Evolutionary conservation across 2,329 filamentous ascomycete genomes (phyloP).

Genomic region (Fusarium sp.): DNA sequence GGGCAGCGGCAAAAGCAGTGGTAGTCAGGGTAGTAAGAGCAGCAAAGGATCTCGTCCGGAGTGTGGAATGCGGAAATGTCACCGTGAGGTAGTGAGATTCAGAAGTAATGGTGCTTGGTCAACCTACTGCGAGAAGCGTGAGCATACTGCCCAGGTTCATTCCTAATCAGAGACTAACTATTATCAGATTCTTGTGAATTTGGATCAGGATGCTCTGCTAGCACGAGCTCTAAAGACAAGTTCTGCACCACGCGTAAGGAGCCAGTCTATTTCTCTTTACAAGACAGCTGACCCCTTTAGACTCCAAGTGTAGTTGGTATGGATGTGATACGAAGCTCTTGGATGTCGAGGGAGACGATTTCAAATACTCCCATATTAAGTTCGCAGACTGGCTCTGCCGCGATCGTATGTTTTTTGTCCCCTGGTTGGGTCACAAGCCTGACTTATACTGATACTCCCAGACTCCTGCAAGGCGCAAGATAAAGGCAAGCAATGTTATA

Average conservation of each 20-base stretch:
- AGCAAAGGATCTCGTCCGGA: neutral
- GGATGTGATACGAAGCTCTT: neutral
- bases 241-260: conserved; percentile 7
- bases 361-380: neutral
- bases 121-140: neutral
- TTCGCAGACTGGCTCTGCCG: conserved; percentile 11
- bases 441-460: neutral
- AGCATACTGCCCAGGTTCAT: neutral
- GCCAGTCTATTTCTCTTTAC: accelerated
- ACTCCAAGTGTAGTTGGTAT: neutral
- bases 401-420: neutral
- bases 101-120: neutral
- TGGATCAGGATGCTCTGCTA: neutral
- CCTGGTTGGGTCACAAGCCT: accelerated
- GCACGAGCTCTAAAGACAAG: neutral
- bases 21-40: neutral
- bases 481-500: conserved; percentile 11
- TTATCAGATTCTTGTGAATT: neutral
- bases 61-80: neutral
- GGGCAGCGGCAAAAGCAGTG: neutral
- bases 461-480: conserved; percentile 12
- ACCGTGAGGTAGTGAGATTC: neutral
- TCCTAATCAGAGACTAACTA: neutral
- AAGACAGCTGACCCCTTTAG: neutral
- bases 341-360: neutral